Evolutionary conservation across 768 basidiomycete species (phyloP), one percentile per base, ranked within the genome.

Genomic region (Leccinum longicurvipes): DNA sequence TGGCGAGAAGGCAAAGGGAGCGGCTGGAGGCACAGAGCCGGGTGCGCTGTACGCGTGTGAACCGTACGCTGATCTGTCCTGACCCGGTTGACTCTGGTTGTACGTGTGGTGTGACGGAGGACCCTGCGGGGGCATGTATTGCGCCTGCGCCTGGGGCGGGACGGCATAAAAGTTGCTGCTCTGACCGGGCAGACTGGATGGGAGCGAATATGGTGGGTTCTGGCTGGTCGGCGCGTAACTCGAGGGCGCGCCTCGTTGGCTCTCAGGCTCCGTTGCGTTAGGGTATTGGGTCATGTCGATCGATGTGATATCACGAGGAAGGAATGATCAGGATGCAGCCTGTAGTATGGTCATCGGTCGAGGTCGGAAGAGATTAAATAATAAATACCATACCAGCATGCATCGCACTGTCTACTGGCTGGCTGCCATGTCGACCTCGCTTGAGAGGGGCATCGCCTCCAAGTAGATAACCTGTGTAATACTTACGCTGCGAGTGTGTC

Each of bases 271-370:
- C 11, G 70, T 71, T 31, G 71, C 69, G 58, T 54, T 50, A 36
- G 67, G 66, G 53, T 57, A 61, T 39, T 59, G 63, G 41, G 50
- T 42, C 70, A 70, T 62, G 34, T 1, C 1, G 39, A 42, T 62
- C 41, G 21, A 51, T 41, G 56, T 23, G 53, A 24, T n/a, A n/a
- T n/a, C n/a, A n/a, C n/a, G n/a, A n/a, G n/a, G n/a, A n/a, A 17
- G 11, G 27, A 14, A 7, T 17, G 4, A 27, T 28, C 31, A 32
- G 31, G 14, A 32, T 32, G 27, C n/a, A n/a, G n/a, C n/a, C n/a
- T n/a, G 31, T 10, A 14, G 28, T 28, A 28, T 28, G 9, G 4
- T 28, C 28, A 10, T 28, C 9, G 28, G 28, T 9, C 28, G 10
- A 28, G 28, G 28, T n/a, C n/a, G n/a, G n/a, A 28, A 28, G 10